Evolutionary conservation across 2,329 filamentous ascomycete species (phyloP).

Genomic region (Penicillium sp.): DNA sequence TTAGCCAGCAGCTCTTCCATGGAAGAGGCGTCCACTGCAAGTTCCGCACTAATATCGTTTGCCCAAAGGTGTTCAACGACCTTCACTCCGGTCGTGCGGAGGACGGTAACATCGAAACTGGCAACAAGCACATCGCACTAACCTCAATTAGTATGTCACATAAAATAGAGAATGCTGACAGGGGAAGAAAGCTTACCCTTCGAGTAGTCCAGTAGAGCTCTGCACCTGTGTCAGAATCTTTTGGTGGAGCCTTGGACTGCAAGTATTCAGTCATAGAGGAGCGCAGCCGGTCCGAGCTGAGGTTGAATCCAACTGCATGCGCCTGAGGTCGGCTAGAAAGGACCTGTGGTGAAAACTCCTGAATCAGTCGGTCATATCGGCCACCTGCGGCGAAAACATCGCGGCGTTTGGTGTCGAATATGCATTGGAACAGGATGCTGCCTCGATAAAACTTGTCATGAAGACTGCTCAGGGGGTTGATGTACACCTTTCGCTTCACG

Average conservation of each 20-base stretch:
- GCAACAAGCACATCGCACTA: conserved; percentile 87
- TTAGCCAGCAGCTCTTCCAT: conserved; percentile 68
- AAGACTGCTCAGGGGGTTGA: conserved; percentile 80
- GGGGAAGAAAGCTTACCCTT: conserved; percentile 51
- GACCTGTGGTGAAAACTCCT: conserved; percentile 72
- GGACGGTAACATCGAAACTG: conserved; percentile 74
- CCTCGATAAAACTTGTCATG: conserved; percentile 88
- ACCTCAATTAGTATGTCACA: conserved; percentile 14
- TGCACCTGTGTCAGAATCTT: conserved; percentile 64
- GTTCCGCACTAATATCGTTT: conserved; percentile 80
- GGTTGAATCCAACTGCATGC: conserved; percentile 87
- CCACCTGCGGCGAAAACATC: conserved; percentile 92
- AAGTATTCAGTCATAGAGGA: conserved; percentile 57
- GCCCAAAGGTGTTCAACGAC: conserved; percentile 77
- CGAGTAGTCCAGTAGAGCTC: conserved; percentile 60
- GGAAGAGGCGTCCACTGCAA: conserved; percentile 74
- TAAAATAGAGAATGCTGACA: background rate
- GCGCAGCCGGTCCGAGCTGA: conserved; percentile 81
- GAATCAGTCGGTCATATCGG: conserved; percentile 85
- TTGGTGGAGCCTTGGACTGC: conserved; percentile 58
- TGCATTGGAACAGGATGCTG: conserved; percentile 83
- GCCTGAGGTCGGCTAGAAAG: conserved; percentile 61
- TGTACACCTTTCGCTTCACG: conserved; percentile 73
- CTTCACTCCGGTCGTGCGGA: conserved; percentile 73
- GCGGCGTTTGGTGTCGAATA: conserved; percentile 76